Base-by-base conservation (phyloP, 179 eudicot genomes). In the Spinacia oleracea region DNA sequence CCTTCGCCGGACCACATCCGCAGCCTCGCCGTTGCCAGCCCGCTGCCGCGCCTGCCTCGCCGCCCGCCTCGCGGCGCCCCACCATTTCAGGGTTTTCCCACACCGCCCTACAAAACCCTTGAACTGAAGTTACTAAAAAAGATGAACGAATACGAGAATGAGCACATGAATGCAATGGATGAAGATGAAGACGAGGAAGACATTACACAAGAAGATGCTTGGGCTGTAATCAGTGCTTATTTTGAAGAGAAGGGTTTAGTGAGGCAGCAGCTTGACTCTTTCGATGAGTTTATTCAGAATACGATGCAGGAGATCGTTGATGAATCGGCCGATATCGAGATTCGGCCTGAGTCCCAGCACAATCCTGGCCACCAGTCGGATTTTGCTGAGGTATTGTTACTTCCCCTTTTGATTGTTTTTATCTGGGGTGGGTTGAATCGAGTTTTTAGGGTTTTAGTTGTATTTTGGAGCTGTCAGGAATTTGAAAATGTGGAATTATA, bases 241-340 rank as follows among this genome's bases (percentile, higher is more conserved):
- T 96, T 96, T 45, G 98, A 93, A 62, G 98, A 96, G 72, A 96
- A 93, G 72, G 99, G 99, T 6, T 77, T 96, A 69, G 99, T 96
- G 10, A 78, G 99, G 0, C 99, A 96, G 58, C 99, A 96, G 67
- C 86, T 96, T 15, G 99, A 96, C 43, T 96, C 99, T 0, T 91
- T 96, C 71, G 98, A 96, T 70, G 99, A 96, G 88, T 96, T 96
- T 76, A 96, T 96, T 8, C 97, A 93, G 89, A 96, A 93, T 81
- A 93, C 98, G 6, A 96, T 93, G 98, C 99, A 96, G 73, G 99
- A 96, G 62, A 93, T 96, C 63, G 99, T 96, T 14, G 98, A 92
- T 76, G 96, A 96, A 80, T 88, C 96, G 0, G 90, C 94, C 1
- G 99, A 96, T 48, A 91, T 96, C 9, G 99, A 96, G 90, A 93